Evolutionary conservation across 768 basidiomycete species (phyloP), one percentile per base, ranked within the genome.

Genomic region (Psilocybe cyanescens): DNA sequence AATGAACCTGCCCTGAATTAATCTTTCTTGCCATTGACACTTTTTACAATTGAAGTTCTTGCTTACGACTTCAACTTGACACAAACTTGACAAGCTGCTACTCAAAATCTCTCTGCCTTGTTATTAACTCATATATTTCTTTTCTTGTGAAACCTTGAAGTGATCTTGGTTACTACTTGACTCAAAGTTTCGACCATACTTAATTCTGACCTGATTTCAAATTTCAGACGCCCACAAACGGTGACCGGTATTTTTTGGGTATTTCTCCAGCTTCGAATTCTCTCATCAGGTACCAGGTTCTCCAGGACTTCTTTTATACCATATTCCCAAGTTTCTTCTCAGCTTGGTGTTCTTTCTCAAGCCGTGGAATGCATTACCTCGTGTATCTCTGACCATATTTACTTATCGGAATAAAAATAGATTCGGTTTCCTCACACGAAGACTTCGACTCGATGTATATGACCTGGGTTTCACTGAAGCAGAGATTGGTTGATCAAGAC

Each of bases 381-480:
- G 39, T 59, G 58, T 45, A 37, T 51, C 48, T 30, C 58, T 35
- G 58, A 7, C 41, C 33, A 45, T 41, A 31, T 41, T 45, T 31
- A 59, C 49, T 59, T 59, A 52, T 59, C 50, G 11, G 35, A 35
- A 39, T 44, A 52, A 52, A 59, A 52, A 52, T 51, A 59, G 58
- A 31, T 24, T 44, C 33, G 30, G 6, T 59, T 59, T 49, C 39
- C 58, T 51, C 58, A 49, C 41, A 41, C 45, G 14, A 57, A 5
- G 33, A 14, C 56, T 57, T 57, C 46, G 14, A 16, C n/a, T 29
- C 30, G 46, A 57, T 49, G 16, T 47, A 29, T 47, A 29, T 19
- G 29, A 8, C 28, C 31, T n/a, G 17, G 6, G 4, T 17, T 12
- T 39, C 35, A 39, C 33, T 17, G 16, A 7, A 28, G 52, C 6